phyloP scores from a whole-genome alignment of 2,329 filamentous ascomycete species.

The Colletotrichum sp. region DNA sequence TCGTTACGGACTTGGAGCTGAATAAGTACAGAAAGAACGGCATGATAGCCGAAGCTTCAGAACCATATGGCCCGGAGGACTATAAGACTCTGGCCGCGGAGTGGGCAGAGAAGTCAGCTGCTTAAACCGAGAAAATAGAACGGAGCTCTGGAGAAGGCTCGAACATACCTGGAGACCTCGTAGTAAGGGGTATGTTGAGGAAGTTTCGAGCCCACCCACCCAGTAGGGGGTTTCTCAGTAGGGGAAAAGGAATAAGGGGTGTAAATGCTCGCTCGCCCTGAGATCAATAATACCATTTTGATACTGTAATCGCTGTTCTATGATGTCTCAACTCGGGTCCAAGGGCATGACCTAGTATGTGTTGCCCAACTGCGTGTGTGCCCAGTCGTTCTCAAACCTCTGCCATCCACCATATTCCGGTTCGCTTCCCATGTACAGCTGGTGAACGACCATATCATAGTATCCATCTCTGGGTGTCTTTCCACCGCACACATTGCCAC shows the following conservation, averaged over 20 bases:
- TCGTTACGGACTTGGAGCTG: constrained; percentile 71
- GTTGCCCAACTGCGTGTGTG: constrained; percentile 32
- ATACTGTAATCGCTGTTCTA: background rate
- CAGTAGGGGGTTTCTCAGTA: too few species aligned
- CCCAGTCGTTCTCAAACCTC: constrained; percentile 58
- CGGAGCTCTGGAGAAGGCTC: background rate
- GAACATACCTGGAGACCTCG: background rate
- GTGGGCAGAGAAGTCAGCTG: constrained; percentile 39
- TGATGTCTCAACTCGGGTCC: background rate
- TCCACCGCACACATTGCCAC: constrained; percentile 62
- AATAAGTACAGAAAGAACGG: constrained; percentile 60
- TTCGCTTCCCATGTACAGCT: constrained; percentile 56
- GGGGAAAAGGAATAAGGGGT: background rate
- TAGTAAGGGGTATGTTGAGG: background rate
- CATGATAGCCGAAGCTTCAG: constrained; percentile 54
- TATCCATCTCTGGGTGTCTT: constrained; percentile 54
- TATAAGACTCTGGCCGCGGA: constrained; percentile 60
- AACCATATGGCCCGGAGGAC: constrained; percentile 64
- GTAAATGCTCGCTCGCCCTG: background rate
- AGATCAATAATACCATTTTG: background rate
- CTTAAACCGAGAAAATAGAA: background rate
- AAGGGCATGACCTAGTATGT: constrained; percentile 29
- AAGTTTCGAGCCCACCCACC: too few species aligned
- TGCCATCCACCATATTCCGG: constrained; percentile 58
- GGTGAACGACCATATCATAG: constrained; percentile 62